Conservation (phyloP, 2,329 filamentous ascomycete species). For the Dactylellina sp. region DNA sequence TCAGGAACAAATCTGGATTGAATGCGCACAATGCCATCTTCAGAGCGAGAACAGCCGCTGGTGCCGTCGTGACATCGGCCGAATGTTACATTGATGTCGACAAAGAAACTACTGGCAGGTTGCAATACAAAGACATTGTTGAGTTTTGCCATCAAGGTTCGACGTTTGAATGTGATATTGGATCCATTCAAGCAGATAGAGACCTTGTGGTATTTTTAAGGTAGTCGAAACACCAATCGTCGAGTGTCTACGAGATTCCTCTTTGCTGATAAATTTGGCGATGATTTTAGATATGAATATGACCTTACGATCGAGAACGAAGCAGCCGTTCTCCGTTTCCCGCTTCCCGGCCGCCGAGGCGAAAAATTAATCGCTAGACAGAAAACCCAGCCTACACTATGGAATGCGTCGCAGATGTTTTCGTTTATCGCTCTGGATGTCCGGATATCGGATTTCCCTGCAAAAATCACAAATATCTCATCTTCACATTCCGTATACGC, state of each 20-base stretch:
- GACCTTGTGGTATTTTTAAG: slow-evolving; percentile 47
- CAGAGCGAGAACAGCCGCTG: slow-evolving; percentile 35
- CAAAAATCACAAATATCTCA: slow-evolving; percentile 45
- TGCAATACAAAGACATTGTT: slow-evolving; percentile 36
- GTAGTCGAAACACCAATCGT: slow-evolving; percentile 17
- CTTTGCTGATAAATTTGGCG: not conserved
- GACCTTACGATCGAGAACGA: slow-evolving; percentile 43
- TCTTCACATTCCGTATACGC: slow-evolving; percentile 52
- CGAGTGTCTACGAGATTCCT: not conserved
- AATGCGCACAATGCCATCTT: slow-evolving; percentile 35
- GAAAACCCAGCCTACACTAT: slow-evolving; percentile 37
- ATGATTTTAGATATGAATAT: slow-evolving; percentile 42
- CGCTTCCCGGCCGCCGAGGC: slow-evolving; percentile 46
- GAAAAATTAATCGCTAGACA: slow-evolving; percentile 52
- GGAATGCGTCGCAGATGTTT: slow-evolving; percentile 55
- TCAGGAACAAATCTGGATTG: slow-evolving; percentile 42
- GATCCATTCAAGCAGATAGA: slow-evolving; percentile 27
- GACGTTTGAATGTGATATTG: slow-evolving; percentile 47
- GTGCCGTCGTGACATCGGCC: slow-evolving; percentile 40
- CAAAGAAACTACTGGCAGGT: not conserved
- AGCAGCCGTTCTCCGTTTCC: slow-evolving; percentile 41
- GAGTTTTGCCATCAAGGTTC: slow-evolving; percentile 37
- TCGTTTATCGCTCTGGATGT: slow-evolving; percentile 54
- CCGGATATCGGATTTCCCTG: slow-evolving; percentile 40
- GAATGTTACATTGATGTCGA: slow-evolving; percentile 49